phyloP scores from a whole-genome alignment of 1,284 basidiomycete species.

The Fistulinella cinereoalba region DNA sequence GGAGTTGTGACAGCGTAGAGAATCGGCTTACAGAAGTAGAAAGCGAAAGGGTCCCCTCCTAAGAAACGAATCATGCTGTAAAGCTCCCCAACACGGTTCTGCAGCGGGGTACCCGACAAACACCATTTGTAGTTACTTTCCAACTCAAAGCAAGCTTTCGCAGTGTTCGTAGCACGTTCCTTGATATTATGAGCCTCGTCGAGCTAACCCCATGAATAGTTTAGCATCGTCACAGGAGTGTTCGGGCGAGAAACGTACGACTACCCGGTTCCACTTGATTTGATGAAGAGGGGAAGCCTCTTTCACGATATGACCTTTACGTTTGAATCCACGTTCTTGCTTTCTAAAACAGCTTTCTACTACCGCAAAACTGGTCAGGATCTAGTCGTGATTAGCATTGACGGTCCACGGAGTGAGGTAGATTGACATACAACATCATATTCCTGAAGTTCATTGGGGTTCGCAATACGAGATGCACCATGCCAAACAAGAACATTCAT shows the following conservation, averaged over 20 bases:
- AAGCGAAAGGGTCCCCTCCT: conserved; percentile 88
- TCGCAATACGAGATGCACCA: conserved; percentile 66
- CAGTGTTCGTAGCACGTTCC: conserved; percentile 92
- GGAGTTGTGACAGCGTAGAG: conserved; percentile 2
- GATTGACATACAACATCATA: conserved; percentile 76
- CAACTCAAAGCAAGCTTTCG: conserved; percentile 92
- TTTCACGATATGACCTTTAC: conserved; percentile 82
- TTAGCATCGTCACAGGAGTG: not conserved
- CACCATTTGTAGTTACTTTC: conserved; percentile 89
- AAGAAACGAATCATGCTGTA: conserved; percentile 95
- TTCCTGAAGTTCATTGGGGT: conserved; percentile 70
- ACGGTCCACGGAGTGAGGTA: not conserved
- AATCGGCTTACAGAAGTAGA: conserved; percentile 80
- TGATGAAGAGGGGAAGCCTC: conserved; percentile 86
- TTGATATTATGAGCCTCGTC: conserved; percentile 99
- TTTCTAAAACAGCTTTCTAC: conserved; percentile 92
- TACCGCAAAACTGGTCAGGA: conserved; percentile 80
- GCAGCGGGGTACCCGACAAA: conserved; percentile 95
- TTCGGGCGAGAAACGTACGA: conserved; percentile 41
- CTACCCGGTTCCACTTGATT: conserved; percentile 83
- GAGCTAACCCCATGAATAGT: conserved; percentile 47
- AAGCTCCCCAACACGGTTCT: conserved; percentile 96
- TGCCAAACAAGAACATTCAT: conserved; percentile 91
- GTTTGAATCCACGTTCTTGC: conserved; percentile 89
- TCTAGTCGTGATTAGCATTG: conserved; percentile 33